A percentile compares a stretch with the other conserved stretches of the same genome.
Conservation (phyloP, 768 basidiomycete genomes). For the Russula lepida region DNA sequence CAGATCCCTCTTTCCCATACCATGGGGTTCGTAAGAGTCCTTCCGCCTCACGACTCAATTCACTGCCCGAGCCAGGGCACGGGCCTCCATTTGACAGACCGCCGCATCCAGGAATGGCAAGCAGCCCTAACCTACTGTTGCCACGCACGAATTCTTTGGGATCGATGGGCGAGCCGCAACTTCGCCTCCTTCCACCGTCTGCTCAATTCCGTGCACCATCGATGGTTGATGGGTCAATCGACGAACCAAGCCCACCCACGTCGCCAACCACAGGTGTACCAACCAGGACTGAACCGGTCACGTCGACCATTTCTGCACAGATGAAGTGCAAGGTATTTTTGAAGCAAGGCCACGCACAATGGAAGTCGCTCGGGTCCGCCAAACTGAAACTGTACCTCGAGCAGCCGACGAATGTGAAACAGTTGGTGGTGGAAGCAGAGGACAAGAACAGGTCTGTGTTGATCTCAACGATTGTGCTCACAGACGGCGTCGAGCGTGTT, state of each 20-base stretch:
- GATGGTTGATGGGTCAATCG: slow-evolving; percentile 43
- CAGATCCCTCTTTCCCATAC: slow-evolving; percentile 26
- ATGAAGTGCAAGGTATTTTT: slow-evolving; percentile 99
- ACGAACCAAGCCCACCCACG: slow-evolving; percentile 74
- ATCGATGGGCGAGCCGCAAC: slow-evolving; percentile 31
- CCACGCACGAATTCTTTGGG: slow-evolving; percentile 26
- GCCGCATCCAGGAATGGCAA: slow-evolving; percentile 32
- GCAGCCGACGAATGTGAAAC: slow-evolving; percentile 83
- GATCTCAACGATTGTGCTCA: slow-evolving; percentile 92
- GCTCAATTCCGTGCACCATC: slow-evolving; percentile 49
- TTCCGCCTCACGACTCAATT: slow-evolving; percentile 52
- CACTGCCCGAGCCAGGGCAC: slow-evolving; percentile 33
- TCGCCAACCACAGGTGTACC: slow-evolving; percentile 61
- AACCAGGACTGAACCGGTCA: slow-evolving; percentile 54
- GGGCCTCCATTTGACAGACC: slow-evolving; percentile 27
- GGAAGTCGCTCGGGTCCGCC: slow-evolving; percentile 90
- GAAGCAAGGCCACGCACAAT: slow-evolving; percentile 92
- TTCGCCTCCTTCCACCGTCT: slow-evolving; percentile 56
- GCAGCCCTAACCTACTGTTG: slow-evolving; percentile 21
- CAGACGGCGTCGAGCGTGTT: slow-evolving; percentile 96
- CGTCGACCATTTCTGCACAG: slow-evolving; percentile 71
- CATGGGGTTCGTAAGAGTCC: slow-evolving; percentile 42
- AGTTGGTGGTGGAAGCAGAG: slow-evolving; percentile 89
- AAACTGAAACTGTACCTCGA: slow-evolving; percentile 82
- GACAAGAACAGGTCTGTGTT: slow-evolving; percentile 65